Evolutionary conservation across 305 asterid species (phyloP).

Genomic region (Euphrasia arctica): DNA sequence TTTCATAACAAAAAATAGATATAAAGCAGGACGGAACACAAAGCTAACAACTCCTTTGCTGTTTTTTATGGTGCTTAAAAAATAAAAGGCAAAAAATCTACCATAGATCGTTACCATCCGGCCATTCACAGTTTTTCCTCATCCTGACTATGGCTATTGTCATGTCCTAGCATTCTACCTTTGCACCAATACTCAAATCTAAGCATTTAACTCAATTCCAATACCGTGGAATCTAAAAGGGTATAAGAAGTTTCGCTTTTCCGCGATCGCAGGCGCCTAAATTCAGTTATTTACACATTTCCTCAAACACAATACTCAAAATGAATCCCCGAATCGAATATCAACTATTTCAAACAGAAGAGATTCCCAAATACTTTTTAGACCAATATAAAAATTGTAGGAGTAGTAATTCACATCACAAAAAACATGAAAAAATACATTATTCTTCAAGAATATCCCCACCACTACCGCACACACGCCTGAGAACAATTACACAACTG

Average conservation of each 20-base stretch:
- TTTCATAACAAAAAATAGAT: conserved; percentile 5
- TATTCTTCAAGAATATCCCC: conserved; percentile 22
- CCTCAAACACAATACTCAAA: conserved; percentile 15
- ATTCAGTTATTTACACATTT: conserved; percentile 9
- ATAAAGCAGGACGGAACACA: conserved; percentile 9
- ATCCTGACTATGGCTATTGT: neutral
- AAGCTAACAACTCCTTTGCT: neutral
- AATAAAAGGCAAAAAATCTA: neutral
- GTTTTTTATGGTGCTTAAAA: neutral
- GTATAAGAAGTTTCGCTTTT: conserved; percentile 16
- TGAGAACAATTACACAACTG: conserved; percentile 22
- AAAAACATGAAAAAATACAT: conserved; percentile 19
- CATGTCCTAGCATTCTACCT: conserved; percentile 1
- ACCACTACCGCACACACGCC: conserved; percentile 16
- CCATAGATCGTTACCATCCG: neutral
- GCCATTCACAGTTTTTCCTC: neutral
- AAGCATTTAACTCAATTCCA: conserved; percentile 11
- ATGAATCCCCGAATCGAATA: conserved; percentile 13
- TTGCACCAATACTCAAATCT: conserved; percentile 11
- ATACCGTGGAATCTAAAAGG: conserved; percentile 20
- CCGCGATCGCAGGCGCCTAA: conserved; percentile 5
- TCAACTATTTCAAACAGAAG: neutral
- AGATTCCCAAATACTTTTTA: neutral
- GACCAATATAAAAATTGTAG: conserved; percentile 9
- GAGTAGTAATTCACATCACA: conserved; percentile 14